phyloP scores from a whole-genome alignment of 1,284 basidiomycete genomes.

The Moesziomyces antarcticus region DNA sequence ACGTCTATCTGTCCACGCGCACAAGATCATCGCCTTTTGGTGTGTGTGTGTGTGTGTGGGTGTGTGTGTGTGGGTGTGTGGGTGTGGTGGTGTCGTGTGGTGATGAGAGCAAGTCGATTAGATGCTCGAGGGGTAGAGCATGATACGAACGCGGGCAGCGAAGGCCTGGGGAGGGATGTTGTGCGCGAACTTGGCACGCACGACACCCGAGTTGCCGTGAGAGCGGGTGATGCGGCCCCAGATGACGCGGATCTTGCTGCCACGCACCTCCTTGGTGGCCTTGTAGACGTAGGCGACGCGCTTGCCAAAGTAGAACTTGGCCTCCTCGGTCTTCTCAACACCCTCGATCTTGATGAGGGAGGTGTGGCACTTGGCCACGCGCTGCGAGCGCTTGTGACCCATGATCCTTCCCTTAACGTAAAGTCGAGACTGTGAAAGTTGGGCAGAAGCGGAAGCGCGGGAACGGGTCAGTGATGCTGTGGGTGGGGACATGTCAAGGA shows the following conservation, averaged over 20 bases:
- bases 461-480: too few relatives aligned
- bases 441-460: not conserved
- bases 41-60: conserved; percentile 12
- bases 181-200: conserved; percentile 95
- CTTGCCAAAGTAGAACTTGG: conserved; percentile 99
- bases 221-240: conserved; percentile 78
- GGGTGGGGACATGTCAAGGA: conserved; percentile 5
- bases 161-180: conserved; percentile 97
- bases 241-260: conserved; percentile 93
- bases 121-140: conserved; percentile 72
- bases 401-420: conserved; percentile 97
- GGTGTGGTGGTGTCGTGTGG: not conserved
- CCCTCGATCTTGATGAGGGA: conserved; percentile 96
- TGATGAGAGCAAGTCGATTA: conserved; percentile 29
- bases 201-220: conserved; percentile 86
- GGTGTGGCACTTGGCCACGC: conserved; percentile 93
- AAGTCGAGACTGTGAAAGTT: conserved; percentile 73
- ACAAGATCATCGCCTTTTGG: conserved; percentile 39
- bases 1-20: not conserved
- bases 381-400: conserved; percentile 98
- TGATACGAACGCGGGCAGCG: conserved; percentile 92
- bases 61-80: too few relatives aligned
- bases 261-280: conserved; percentile 90
- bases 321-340: conserved; percentile 90
- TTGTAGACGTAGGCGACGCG: conserved; percentile 98